Evolutionary conservation across 768 basidiomycete species (phyloP).

Genomic region (Termitomyces sp.): DNA sequence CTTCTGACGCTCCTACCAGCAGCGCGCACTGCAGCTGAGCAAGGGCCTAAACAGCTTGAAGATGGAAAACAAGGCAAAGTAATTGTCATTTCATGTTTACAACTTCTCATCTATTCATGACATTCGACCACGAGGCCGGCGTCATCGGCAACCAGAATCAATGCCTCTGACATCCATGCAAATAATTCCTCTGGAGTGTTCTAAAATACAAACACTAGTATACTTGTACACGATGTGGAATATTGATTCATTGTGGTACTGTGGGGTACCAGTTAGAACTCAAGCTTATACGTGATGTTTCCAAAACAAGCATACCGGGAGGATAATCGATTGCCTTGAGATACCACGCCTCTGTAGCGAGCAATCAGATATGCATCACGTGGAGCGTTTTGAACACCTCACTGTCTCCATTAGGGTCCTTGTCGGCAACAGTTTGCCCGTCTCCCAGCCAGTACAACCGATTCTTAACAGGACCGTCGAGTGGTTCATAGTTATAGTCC

Average conservation of each 20-base stretch:
- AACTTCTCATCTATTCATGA: neutral
- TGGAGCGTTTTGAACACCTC: slow-evolving; percentile 10
- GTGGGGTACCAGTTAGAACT: neutral
- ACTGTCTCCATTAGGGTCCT: slow-evolving; percentile 27
- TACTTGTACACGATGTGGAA: neutral
- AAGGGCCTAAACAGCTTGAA: neutral
- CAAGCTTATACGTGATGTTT: neutral
- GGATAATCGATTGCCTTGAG: slow-evolving; percentile 44
- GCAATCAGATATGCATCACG: neutral
- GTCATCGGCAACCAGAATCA: neutral
- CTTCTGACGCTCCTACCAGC: neutral
- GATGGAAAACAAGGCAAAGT: neutral
- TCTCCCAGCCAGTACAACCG: slow-evolving; percentile 59
- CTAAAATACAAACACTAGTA: neutral
- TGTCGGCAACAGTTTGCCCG: slow-evolving; percentile 54
- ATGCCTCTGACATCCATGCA: neutral
- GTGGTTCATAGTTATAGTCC: slow-evolving; percentile 50
- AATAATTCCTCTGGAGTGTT: neutral
- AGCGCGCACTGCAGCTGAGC: neutral
- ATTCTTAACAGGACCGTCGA: slow-evolving; percentile 37
- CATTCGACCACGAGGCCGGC: neutral
- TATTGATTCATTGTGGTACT: slow-evolving; percentile 4
- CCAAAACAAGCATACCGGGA: slow-evolving; percentile 28
- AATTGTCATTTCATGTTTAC: neutral
- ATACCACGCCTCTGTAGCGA: slow-evolving; percentile 41